phyloP scores from a whole-genome alignment of 169 alveolate genomes.

The Cryptosporidium viatorum region DNA sequence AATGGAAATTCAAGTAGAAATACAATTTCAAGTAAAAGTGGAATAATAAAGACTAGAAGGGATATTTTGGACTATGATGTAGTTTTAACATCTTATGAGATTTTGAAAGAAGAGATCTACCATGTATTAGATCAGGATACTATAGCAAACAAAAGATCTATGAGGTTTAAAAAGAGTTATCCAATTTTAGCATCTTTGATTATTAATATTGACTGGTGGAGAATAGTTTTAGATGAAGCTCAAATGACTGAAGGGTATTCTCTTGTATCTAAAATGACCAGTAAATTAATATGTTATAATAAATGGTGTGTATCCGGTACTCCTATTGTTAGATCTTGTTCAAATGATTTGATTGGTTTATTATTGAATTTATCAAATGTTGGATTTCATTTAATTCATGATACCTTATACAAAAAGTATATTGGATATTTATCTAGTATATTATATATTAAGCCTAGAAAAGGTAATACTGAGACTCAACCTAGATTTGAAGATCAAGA shows the following conservation, averaged over 20 bases:
- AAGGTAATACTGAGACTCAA: background rate
- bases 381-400: constrained; percentile 23
- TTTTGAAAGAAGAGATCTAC: constrained; percentile 44
- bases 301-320: constrained; percentile 83
- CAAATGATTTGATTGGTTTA: constrained; percentile 79
- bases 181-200: constrained; percentile 78
- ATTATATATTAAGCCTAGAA: background rate
- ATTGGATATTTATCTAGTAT: constrained; percentile 2
- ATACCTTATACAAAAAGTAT: constrained; percentile 21
- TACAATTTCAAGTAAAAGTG: background rate
- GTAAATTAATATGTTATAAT: constrained; percentile 13
- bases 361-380: constrained; percentile 69
- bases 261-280: constrained; percentile 69
- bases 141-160: constrained; percentile 32
- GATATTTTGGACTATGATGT: constrained; percentile 39
- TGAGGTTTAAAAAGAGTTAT: constrained; percentile 74
- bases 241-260: constrained; percentile 81
- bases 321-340: constrained; percentile 78
- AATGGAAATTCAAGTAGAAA: too few species aligned
- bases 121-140: constrained; percentile 43
- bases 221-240: constrained; percentile 82
- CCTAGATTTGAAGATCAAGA: background rate
- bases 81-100: constrained; percentile 46
- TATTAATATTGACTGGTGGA: constrained; percentile 79
- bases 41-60: constrained; percentile 8